Evolutionary conservation across 1,139 yeast genomes (phyloP), one percentile per base, ranked within the genome.

Genomic region (Diutina rugosa): DNA sequence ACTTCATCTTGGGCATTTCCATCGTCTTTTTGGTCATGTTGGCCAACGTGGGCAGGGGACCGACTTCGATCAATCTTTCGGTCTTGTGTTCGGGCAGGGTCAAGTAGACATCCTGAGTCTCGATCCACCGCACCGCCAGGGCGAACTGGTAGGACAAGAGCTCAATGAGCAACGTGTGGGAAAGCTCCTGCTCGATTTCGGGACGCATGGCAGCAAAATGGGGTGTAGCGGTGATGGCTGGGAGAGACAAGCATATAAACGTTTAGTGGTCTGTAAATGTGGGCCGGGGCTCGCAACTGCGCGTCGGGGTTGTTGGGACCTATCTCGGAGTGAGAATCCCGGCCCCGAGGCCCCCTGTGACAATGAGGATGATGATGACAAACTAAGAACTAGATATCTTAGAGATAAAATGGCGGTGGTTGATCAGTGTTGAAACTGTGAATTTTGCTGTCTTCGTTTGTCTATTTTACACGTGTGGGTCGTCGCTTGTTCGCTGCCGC

Each of bases 111-210:
- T 93, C 99, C 74, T 93, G 99, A 60, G 99, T 93, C 72, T 93
- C 99, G 71, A 93, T 95, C 98, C 99, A 93, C 81, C 98, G 85
- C 63, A 93, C 99, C 55, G 99, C 99, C 61, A 98, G 91, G 54
- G 99, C 99, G 69, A 93, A 93, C 74, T 93, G 99, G 76, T 91
- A 93, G 56, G 99, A 98, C 74, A 93, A 80, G 65, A 93, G 83
- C 80, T 93, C 99, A 30, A 97, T 90, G 70, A 93, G 80, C 64
- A 93, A 80, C 61, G 90, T 86, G 71, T 93, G 98, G 63, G 99
- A 95, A 64, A 93, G 82, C 72, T 93, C 98, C 78, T 93, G 99
- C 79, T 93, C 96, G 63, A 90, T 86, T 80, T 93, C 98, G 63
- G 99, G 96, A 74, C 90, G 90, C 98, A 93, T 93, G 14, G 41